Conservation (phyloP, 2,329 filamentous ascomycete species). For the Aureobasidium leucospermi region DNA sequence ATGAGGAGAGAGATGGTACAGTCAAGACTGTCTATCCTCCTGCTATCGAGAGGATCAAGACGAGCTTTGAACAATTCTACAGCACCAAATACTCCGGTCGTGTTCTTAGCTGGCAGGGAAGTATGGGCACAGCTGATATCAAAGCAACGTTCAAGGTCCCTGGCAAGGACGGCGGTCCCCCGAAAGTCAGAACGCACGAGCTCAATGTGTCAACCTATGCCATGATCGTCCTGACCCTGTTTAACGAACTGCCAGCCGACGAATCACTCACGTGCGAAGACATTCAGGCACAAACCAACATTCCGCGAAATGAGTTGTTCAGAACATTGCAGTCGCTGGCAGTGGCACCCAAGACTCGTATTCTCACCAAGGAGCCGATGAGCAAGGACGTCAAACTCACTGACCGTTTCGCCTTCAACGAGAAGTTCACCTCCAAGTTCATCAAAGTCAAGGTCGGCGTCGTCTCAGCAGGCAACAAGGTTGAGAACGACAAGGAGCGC, state of each 20-base stretch:
- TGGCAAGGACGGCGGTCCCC: slow-evolving; percentile 61
- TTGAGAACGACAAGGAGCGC: slow-evolving; percentile 63
- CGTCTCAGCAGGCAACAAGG: slow-evolving; percentile 71
- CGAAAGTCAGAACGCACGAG: slow-evolving; percentile 70
- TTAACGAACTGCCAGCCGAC: slow-evolving; percentile 63
- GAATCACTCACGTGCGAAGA: slow-evolving; percentile 59
- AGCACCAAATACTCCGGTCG: slow-evolving; percentile 79
- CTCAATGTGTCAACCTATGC: slow-evolving; percentile 87
- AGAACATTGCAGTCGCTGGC: slow-evolving; percentile 75
- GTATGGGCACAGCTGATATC: slow-evolving; percentile 79
- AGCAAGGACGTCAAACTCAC: slow-evolving; percentile 68
- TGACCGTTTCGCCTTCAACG: slow-evolving; percentile 78
- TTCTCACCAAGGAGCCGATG: slow-evolving; percentile 73
- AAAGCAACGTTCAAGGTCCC: slow-evolving; percentile 67
- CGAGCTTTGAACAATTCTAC: slow-evolving; percentile 85
- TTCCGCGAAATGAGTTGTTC: slow-evolving; percentile 65
- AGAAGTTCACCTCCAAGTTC: slow-evolving; percentile 71
- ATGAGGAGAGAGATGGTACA: slow-evolving; percentile 41
- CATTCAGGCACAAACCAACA: slow-evolving; percentile 74
- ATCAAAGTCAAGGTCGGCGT: slow-evolving; percentile 86
- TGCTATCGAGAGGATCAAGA: slow-evolving; percentile 66
- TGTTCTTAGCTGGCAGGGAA: slow-evolving; percentile 73
- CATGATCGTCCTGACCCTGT: slow-evolving; percentile 83
- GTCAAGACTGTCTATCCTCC: slow-evolving; percentile 63
- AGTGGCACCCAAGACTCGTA: slow-evolving; percentile 72